Evolutionary conservation across 495 filamentous ascomycete genomes (phyloP).

Genomic region (Chaetomium fimeti): DNA sequence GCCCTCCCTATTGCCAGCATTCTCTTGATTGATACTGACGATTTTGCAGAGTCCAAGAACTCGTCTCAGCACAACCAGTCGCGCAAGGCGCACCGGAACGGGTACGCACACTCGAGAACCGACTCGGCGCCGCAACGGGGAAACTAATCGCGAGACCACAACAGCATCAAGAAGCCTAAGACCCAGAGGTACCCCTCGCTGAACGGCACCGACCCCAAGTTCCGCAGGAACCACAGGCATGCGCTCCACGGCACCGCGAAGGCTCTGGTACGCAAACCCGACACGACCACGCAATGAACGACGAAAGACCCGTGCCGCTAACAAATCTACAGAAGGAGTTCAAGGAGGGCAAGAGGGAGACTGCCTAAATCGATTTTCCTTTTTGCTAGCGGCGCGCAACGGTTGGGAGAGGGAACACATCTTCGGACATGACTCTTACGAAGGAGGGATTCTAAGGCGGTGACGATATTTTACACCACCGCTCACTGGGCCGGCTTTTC

Average conservation of each 20-base stretch:
- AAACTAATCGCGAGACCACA: conserved; percentile 22
- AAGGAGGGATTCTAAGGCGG: conserved; percentile 33
- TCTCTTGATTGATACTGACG: conserved; percentile 26
- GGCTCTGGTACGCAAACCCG: conserved; percentile 75
- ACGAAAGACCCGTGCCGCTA: conserved; percentile 27
- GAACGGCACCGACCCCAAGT: conserved; percentile 98
- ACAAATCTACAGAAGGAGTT: conserved; percentile 85
- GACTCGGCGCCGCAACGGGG: conserved; percentile 15
- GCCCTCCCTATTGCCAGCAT: neutral
- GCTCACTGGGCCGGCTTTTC: conserved; percentile 34
- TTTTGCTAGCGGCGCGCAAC: conserved; percentile 23
- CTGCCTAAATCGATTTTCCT: conserved; percentile 61
- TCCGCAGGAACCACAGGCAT: conserved; percentile 98
- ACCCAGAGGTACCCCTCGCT: conserved; percentile 97
- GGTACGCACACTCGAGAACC: conserved; percentile 57
- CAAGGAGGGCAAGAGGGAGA: conserved; percentile 92
- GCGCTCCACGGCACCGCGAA: conserved; percentile 97
- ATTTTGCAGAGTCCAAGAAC: conserved; percentile 87
- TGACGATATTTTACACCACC: conserved; percentile 22
- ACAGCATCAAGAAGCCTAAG: conserved; percentile 99
- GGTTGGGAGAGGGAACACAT: conserved; percentile 24
- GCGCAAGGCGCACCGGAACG: conserved; percentile 97
- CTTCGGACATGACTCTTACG: conserved; percentile 36
- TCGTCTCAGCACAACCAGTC: conserved; percentile 96
- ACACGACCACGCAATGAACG: neutral